phyloP scores from a whole-genome alignment of 352 stramenopile genomes.

The Globisporangium radiosum region DNA sequence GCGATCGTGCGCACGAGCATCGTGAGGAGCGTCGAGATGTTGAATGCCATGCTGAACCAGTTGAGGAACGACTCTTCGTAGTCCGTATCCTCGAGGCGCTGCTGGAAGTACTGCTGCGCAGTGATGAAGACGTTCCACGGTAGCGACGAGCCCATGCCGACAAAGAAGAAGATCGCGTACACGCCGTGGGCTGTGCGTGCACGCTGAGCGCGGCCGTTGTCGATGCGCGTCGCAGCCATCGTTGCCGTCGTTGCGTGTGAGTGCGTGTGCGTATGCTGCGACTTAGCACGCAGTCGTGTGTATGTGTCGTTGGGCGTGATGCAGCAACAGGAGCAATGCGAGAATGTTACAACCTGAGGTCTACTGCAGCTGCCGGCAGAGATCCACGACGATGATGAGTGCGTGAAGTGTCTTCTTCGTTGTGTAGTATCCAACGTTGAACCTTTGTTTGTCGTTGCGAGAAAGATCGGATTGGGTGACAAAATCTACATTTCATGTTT shows the following conservation, averaged over 20 bases:
- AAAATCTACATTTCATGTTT: not conserved
- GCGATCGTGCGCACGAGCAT: constrained; percentile 67
- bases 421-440: too few species aligned
- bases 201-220: constrained; percentile 3
- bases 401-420: too few species aligned
- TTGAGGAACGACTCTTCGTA: constrained; percentile 82
- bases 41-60: constrained; percentile 84
- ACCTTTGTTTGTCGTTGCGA: too few species aligned
- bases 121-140: constrained; percentile 88
- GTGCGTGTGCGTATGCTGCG: too few species aligned
- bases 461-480: too few species aligned
- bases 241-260: not conserved
- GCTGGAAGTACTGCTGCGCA: constrained; percentile 70
- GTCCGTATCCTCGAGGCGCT: constrained; percentile 44
- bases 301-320: not conserved
- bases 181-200: constrained; percentile 31
- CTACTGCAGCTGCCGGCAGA: not conserved
- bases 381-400: not conserved
- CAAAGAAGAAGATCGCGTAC: constrained; percentile 74
- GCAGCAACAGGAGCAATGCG: not conserved
- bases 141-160: constrained; percentile 67
- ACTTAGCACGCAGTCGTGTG: not conserved
- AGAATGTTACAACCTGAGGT: not conserved
- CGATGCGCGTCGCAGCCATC: not conserved
- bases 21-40: constrained; percentile 67